Evolutionary conservation across 805 yeast genomes (phyloP).

Genomic region (Candida chauliodis): DNA sequence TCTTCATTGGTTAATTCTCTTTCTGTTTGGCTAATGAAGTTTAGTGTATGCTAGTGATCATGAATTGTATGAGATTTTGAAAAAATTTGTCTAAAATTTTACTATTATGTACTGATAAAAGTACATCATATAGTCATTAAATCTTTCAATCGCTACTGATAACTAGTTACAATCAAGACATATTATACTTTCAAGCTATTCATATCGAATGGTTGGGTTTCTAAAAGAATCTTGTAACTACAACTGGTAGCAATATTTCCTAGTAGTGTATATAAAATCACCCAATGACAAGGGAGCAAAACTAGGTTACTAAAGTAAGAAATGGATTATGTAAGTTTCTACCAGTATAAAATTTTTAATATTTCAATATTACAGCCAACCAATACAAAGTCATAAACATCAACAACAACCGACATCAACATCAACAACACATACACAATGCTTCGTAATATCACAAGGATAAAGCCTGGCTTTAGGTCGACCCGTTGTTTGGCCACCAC

Average conservation of each 20-base stretch:
- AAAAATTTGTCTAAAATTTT: no score
- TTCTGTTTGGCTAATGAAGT: no score
- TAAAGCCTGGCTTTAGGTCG: conserved; percentile 15
- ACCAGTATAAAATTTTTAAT: background rate
- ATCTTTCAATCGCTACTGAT: no score
- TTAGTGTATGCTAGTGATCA: no score
- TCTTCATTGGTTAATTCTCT: no score
- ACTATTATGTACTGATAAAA: no score
- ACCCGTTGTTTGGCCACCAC: conserved; percentile 42
- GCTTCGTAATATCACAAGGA: conserved; percentile 33
- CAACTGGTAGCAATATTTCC: background rate
- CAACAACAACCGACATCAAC: background rate
- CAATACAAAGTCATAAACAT: background rate
- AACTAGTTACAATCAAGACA: no score
- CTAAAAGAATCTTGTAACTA: no score
- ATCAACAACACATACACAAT: conserved; percentile 13
- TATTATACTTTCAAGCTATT: no score
- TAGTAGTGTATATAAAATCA: conserved; percentile 5
- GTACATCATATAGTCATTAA: no score
- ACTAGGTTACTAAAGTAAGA: conserved; percentile 18
- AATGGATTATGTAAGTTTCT: background rate
- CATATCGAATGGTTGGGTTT: no score
- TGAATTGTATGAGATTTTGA: no score
- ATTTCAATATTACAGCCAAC: background rate
- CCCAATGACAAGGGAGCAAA: conserved; percentile 20